Base-by-base conservation (phyloP, 2,329 filamentous ascomycete genomes). In the Alternaria sp. region DNA sequence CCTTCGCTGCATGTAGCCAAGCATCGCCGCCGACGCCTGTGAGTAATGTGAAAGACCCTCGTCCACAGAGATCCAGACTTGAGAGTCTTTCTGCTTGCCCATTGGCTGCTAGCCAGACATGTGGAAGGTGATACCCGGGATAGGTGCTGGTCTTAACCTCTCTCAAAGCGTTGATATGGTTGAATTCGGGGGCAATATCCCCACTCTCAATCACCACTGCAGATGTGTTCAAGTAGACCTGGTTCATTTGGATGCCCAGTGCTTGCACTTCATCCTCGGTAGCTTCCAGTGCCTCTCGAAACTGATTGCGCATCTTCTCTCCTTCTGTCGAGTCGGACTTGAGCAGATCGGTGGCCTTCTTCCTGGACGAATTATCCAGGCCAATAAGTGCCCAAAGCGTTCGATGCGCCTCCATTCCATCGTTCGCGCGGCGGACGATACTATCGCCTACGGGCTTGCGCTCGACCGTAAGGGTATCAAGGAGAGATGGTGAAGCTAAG, bases 231-330 rank as follows among this genome's bases (percentile, higher is more conserved):
- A 77, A 64, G 66, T 89, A 89, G 5, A 77, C 78, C 71, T 89
- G 87, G 69, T 85, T 85, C 87, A 89, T 89, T 71, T 89, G 86
- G 20, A 87, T 79, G 2, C 87, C 87, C 14, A 89, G 79, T 3
- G 81, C 87, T 59, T 87, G 85, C 66, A 87, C 87, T 70, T 87
- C 87, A 60, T 82, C 81, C 2, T 77, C 71, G 0, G 83, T 85
- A 11, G 75, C 69, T 59, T 82, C 74, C 26, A 87, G 79, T 5
- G 79, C 84, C 3, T 76, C 66, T 46, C 80, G 80, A 18, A 87
- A 50, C 15, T 41, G 4, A 18, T 49, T 43, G 15, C 65, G 33
- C n/a, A 46, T 33, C 10, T 54, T 23, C 20, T 41, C 50, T 18
- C 56, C 62, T 18, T 55, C 54, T 57, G 43, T 15, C 7, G 46